Percentiles rank a stretch among this genome's conserved stretches.
These are phyloP conservation scores for Xanthoceras sorbifolium DNA, from an alignment of 345 rosid genomes.

Conservation along the genomic window DNA sequence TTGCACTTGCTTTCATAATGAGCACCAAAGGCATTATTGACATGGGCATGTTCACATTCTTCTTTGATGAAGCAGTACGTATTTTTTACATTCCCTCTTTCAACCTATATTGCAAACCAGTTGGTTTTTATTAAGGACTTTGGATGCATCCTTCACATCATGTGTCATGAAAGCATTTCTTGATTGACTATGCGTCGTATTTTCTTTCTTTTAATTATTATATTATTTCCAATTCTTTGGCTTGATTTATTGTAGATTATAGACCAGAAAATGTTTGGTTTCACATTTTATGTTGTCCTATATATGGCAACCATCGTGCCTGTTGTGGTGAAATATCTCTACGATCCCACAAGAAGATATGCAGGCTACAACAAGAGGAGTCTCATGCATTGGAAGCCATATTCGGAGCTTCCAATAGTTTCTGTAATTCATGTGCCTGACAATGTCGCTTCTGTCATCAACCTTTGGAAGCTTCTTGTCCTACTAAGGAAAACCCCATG, in stretches of 20 bases:
- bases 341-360: constrained; percentile 55
- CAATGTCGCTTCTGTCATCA: constrained; percentile 36
- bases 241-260: constrained; percentile 6
- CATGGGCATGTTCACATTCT: constrained; percentile 25
- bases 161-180: no score
- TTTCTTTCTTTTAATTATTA: no score
- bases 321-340: constrained; percentile 39
- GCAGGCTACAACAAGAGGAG: constrained; percentile 53
- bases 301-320: constrained; percentile 37
- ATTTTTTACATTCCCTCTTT: not conserved
- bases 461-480: constrained; percentile 33
- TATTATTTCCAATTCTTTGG: not conserved
- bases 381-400: constrained; percentile 28
- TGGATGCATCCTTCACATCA: no score
- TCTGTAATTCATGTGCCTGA: constrained; percentile 55
- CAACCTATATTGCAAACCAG: not conserved
- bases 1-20: constrained; percentile 52
- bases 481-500: constrained; percentile 38
- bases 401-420: constrained; percentile 44
- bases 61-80: not conserved
- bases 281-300: not conserved
- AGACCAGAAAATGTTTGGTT: not conserved
- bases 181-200: no score
- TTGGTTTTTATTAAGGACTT: no score
- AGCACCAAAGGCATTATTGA: constrained; percentile 50